phyloP scores from a whole-genome alignment of 2,329 filamentous ascomycete genomes.

The Neospermospora avenae region DNA sequence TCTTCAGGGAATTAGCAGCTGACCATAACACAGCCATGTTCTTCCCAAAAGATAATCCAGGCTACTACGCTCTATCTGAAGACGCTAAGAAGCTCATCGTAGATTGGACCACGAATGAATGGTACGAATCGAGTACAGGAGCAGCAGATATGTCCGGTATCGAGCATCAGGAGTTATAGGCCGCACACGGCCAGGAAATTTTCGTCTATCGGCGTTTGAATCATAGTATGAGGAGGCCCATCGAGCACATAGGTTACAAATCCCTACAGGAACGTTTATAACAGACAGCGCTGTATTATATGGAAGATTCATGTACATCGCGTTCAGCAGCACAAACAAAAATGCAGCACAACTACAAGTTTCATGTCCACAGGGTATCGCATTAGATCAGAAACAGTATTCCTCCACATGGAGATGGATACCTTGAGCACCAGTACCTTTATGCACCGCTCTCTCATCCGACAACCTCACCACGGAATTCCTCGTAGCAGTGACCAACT shows the following conservation, averaged over 20 bases:
- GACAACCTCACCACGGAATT: conserved; percentile 54
- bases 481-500: conserved; percentile 50
- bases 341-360: not conserved
- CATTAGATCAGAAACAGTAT: conserved; percentile 46
- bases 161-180: conserved; percentile 14
- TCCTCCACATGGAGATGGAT: conserved; percentile 60
- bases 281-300: not conserved
- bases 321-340: not conserved
- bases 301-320: not conserved
- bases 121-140: conserved; percentile 56
- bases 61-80: conserved; percentile 64
- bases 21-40: conserved; percentile 60
- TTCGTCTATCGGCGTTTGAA: not conserved
- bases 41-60: conserved; percentile 66
- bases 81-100: conserved; percentile 63
- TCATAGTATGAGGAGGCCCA: not conserved
- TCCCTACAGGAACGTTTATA: too few relatives aligned
- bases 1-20: conserved; percentile 10
- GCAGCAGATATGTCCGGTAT: conserved; percentile 16
- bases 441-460: conserved; percentile 61
- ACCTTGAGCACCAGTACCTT: conserved; percentile 61
- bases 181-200: too few relatives aligned
- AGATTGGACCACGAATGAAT: conserved; percentile 61
- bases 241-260: not conserved
- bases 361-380: not conserved